Percentiles rank a stretch among this genome's conserved stretches.
Conservation (phyloP, 1,284 basidiomycete species). For the Erythrobasidium hasegawianum region DNA sequence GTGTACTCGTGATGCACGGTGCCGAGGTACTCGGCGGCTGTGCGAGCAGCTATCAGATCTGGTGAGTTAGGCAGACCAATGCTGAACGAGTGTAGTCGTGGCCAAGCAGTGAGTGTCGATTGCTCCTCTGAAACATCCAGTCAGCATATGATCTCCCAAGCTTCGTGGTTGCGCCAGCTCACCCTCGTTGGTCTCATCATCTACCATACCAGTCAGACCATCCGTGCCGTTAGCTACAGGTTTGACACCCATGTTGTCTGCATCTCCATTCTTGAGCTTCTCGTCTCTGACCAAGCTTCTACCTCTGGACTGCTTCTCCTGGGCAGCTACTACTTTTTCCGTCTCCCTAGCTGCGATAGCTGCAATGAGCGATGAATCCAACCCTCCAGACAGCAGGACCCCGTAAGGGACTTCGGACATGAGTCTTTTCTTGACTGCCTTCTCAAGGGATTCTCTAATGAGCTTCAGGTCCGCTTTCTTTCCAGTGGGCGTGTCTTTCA, state of each 20-base stretch:
- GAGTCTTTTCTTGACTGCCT: conserved; percentile 87
- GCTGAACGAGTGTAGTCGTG: conserved; percentile 95
- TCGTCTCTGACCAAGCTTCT: conserved; percentile 25
- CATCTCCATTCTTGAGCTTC: conserved; percentile 20
- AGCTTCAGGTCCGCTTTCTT: conserved; percentile 64
- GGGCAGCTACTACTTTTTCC: conserved; percentile 79
- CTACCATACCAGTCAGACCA: conserved; percentile 39
- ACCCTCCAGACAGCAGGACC: conserved; percentile 88
- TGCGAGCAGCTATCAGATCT: conserved; percentile 88
- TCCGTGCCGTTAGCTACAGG: conserved; percentile 15
- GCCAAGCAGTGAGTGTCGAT: conserved; percentile 79
- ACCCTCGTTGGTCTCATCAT: conserved; percentile 28
- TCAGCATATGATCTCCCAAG: background rate
- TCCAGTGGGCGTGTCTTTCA: conserved; percentile 58
- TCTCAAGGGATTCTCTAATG: conserved; percentile 79
- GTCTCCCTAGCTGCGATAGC: conserved; percentile 96
- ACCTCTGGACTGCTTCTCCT: conserved; percentile 52
- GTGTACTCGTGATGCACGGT: conserved; percentile 97
- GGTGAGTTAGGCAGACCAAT: conserved; percentile 94
- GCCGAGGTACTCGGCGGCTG: conserved; percentile 88
- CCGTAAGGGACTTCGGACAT: conserved; percentile 99
- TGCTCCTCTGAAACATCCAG: conserved; percentile 26
- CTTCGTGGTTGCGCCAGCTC: background rate
- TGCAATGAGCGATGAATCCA: conserved; percentile 95
- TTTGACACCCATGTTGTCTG: conserved; percentile 12